phyloP scores from a whole-genome alignment of 108 stramenopile species.

The Phaeodactylum tricornutum region DNA sequence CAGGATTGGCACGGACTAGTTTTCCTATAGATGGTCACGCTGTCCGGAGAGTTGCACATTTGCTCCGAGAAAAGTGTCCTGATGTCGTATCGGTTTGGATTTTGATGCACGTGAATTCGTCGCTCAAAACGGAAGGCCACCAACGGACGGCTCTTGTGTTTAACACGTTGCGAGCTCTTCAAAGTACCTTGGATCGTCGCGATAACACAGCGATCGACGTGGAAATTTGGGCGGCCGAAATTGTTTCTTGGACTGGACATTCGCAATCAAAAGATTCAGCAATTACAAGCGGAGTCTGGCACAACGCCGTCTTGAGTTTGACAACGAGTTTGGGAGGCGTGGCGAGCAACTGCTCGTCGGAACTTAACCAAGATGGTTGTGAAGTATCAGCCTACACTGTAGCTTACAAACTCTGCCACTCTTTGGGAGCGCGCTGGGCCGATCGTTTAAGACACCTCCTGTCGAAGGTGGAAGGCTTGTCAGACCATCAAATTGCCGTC shows the following conservation, averaged over 20 bases:
- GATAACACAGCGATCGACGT: conserved; percentile 1
- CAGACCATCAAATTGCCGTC: conserved; percentile 17
- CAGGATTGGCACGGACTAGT: background rate
- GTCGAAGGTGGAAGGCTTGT: no score
- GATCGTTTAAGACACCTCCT: no score
- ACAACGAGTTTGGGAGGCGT: conserved; percentile 45
- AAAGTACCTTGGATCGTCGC: background rate
- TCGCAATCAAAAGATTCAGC: no score
- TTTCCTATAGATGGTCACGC: conserved; percentile 22
- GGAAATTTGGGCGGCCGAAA: no score
- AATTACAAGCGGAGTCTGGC: conserved; percentile 30
- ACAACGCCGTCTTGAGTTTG: conserved; percentile 45
- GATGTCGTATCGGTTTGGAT: conserved; percentile 23
- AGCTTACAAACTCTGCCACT: conserved; percentile 33
- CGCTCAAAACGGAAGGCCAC: conserved; percentile 12
- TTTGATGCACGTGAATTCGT: conserved; percentile 51
- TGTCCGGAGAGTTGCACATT: conserved; percentile 32
- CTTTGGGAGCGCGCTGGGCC: no score
- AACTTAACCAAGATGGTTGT: conserved; percentile 28
- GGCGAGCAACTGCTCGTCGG: conserved; percentile 39
- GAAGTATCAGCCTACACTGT: conserved; percentile 39
- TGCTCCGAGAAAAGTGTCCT: conserved; percentile 17
- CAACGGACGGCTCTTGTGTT: conserved; percentile 21
- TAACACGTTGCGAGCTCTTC: conserved; percentile 7
- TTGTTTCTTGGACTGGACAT: no score